Evolutionary conservation across 2,329 filamentous ascomycete genomes (phyloP).

Genomic region (Fusarium continuum): DNA sequence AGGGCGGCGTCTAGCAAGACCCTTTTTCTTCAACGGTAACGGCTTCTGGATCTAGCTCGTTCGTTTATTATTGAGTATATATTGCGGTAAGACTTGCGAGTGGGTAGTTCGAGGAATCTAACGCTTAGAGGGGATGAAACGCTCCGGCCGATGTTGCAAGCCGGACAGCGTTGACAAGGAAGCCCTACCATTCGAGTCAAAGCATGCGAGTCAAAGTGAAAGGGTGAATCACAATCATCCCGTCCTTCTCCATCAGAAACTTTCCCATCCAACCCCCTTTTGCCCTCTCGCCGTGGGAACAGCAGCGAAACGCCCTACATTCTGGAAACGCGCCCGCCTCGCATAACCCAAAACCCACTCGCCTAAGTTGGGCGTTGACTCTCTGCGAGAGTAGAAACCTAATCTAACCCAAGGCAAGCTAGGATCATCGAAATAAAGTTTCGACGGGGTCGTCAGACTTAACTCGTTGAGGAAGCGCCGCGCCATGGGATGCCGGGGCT

Average conservation of each 20-base stretch:
- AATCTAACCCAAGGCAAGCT: constrained; percentile 4
- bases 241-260: no score
- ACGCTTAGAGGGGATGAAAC: no score
- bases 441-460: constrained; percentile 26
- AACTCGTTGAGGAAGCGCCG: constrained; percentile 34
- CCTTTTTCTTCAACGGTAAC: background rate
- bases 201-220: no score
- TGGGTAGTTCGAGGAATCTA: background rate
- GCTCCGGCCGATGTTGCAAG: no score
- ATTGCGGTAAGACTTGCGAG: background rate
- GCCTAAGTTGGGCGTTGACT: constrained; percentile 20
- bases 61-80: background rate
- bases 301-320: no score
- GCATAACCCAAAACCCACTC: no score
- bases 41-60: constrained; percentile 1
- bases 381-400: background rate
- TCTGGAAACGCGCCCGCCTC: no score
- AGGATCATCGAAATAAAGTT: constrained; percentile 35
- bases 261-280: no score
- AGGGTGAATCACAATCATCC: no score
- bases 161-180: no score
- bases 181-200: no score
- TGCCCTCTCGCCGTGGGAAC: no score
- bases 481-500: constrained; percentile 30
- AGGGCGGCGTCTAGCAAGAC: background rate